phyloP scores from a whole-genome alignment of 1,139 yeast genomes.

The Blastobotrys raffinosifermentans region DNA sequence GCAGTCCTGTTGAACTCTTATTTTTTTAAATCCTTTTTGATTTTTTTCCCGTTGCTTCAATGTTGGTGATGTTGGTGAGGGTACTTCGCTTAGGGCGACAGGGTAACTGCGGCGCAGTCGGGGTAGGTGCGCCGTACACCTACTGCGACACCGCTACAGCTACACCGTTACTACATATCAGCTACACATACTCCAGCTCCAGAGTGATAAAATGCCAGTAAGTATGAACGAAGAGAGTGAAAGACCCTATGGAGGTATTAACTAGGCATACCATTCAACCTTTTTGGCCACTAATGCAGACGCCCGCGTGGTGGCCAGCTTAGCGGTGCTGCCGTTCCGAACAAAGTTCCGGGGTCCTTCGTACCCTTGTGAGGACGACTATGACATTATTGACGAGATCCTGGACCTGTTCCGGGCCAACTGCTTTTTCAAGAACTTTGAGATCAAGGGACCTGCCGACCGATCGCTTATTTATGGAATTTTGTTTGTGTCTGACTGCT shows the following conservation, averaged over 20 bases:
- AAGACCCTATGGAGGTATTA: too few relatives aligned
- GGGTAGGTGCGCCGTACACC: too few relatives aligned
- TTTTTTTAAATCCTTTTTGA: too few relatives aligned
- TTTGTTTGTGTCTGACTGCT: slow-evolving; percentile 78
- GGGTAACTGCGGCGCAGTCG: too few relatives aligned
- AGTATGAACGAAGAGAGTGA: not conserved
- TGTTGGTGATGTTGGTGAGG: too few relatives aligned
- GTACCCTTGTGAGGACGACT: slow-evolving; percentile 72
- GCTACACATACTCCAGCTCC: too few relatives aligned
- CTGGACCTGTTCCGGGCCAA: slow-evolving; percentile 91
- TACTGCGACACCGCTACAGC: too few relatives aligned
- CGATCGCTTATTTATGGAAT: slow-evolving; percentile 96
- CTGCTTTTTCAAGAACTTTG: slow-evolving; percentile 93
- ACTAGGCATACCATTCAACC: slow-evolving; percentile 94
- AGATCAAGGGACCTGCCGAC: slow-evolving; percentile 93
- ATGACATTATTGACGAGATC: slow-evolving; percentile 87
- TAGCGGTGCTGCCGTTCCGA: slow-evolving; percentile 74
- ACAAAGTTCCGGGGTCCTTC: slow-evolving; percentile 90
- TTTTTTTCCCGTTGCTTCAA: too few relatives aligned
- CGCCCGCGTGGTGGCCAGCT: slow-evolving; percentile 48
- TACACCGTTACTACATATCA: too few relatives aligned
- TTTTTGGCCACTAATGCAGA: slow-evolving; percentile 47
- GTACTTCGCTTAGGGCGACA: too few relatives aligned
- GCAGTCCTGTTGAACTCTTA: too few relatives aligned
- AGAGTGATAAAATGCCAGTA: slow-evolving; percentile 6